A percentile compares a stretch with the other conserved stretches of the same genome.
Evolutionary conservation across 257 asterid species (phyloP).

Genomic region (Agastache rugosa): DNA sequence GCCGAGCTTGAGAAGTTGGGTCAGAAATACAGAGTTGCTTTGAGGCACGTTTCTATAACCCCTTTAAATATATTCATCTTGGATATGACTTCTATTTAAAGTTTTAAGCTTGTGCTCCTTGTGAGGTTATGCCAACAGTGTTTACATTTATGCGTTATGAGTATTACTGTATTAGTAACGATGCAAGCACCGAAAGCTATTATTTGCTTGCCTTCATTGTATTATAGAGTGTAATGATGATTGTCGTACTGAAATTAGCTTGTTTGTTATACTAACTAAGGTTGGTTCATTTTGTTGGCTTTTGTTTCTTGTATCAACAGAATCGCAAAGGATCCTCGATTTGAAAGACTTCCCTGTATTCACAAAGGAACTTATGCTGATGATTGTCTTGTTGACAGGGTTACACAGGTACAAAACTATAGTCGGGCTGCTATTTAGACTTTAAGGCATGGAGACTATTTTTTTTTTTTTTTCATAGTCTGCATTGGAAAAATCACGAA

Average conservation of each 20-base stretch:
- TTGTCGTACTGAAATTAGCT: neutral
- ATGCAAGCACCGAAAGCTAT: neutral
- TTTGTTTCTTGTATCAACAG: constrained; percentile 43
- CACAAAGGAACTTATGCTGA: constrained; percentile 99
- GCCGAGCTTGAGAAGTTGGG: constrained; percentile 99
- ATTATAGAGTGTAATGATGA: constrained; percentile 1
- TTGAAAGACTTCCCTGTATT: constrained; percentile 94
- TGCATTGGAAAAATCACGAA: neutral
- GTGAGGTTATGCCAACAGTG: neutral
- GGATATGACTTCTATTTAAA: neutral
- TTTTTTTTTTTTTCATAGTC: too few relatives aligned
- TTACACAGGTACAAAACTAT: constrained; percentile 69
- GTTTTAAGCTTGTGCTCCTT: neutral
- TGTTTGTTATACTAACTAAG: neutral
- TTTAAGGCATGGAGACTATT: neutral
- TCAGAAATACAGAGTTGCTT: constrained; percentile 89
- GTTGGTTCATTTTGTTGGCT: neutral
- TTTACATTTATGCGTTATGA: neutral
- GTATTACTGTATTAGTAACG: constrained; percentile 2
- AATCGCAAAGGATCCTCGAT: constrained; percentile 97
- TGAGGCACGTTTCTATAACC: constrained; percentile 56
- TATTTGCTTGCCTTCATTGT: neutral
- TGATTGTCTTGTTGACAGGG: constrained; percentile 93
- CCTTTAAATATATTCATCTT: neutral
- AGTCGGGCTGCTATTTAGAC: neutral